These are phyloP conservation scores for Moesziomyces sp. DNA, from an alignment of 1,284 basidiomycete genomes.

Conservation along the genomic window DNA sequence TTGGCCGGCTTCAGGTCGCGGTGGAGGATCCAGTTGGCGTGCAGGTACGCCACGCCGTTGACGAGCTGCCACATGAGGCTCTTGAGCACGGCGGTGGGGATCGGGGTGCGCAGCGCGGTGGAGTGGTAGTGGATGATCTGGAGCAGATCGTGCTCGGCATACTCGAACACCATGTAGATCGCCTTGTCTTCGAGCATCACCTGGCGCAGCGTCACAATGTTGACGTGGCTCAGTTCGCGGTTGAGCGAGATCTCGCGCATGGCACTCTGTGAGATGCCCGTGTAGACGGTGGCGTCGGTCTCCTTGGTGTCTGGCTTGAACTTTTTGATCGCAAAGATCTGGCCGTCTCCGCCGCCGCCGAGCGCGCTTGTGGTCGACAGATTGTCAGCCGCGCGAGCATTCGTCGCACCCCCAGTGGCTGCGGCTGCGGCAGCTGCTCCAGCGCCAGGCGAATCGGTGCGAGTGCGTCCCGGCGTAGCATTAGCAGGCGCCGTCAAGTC, in stretches of 20 bases:
- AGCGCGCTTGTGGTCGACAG: too few species aligned
- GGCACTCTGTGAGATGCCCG: constrained; percentile 96
- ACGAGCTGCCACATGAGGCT: constrained; percentile 94
- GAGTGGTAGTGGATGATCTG: constrained; percentile 99
- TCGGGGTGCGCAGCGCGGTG: constrained; percentile 81
- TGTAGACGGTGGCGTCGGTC: constrained; percentile 75
- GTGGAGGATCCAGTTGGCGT: constrained; percentile 93
- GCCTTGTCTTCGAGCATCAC: constrained; percentile 97
- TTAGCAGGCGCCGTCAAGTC: constrained; percentile 6
- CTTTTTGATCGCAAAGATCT: constrained; percentile 92
- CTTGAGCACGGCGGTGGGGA: constrained; percentile 84
- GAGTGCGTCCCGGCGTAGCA: constrained; percentile 9
- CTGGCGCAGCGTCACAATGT: constrained; percentile 88
- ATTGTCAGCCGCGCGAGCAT: background rate
- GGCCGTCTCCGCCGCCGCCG: constrained; percentile 14
- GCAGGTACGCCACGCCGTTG: constrained; percentile 92
- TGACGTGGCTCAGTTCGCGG: constrained; percentile 90
- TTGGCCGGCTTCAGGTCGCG: constrained; percentile 99
- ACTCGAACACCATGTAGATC: constrained; percentile 90
- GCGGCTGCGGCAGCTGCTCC: constrained; percentile 5
- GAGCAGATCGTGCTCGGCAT: constrained; percentile 88
- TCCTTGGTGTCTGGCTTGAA: constrained; percentile 93
- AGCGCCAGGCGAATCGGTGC: constrained; percentile 23
- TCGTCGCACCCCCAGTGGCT: too few species aligned
- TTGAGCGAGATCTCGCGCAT: constrained; percentile 97